A percentile compares a stretch with the other conserved stretches of the same genome.
Conservation (phyloP, 306 rosid genomes). For the Cicer judaicum region DNA sequence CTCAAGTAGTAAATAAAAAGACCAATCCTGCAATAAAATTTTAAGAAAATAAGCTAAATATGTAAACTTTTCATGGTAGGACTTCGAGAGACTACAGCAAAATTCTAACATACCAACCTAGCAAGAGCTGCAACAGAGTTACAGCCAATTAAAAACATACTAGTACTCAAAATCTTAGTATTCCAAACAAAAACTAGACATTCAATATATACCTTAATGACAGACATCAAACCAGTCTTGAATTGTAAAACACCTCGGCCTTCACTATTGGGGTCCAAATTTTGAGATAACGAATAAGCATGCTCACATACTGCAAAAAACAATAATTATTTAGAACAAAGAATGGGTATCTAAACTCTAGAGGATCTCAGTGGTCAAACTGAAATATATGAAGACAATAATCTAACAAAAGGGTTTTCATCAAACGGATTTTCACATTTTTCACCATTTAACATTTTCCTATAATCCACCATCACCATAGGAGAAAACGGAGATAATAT, state of each 20-base stretch:
- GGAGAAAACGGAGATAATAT: constrained; percentile 31
- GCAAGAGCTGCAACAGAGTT: constrained; percentile 16
- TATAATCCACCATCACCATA: constrained; percentile 10
- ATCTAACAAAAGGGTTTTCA: not conserved
- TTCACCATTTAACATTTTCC: constrained; percentile 19
- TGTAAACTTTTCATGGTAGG: constrained; percentile 1
- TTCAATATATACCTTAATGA: constrained; percentile 72
- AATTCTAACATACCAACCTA: constrained; percentile 28
- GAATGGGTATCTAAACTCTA: not conserved
- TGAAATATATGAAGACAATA: not conserved
- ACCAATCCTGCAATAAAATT: constrained; percentile 10
- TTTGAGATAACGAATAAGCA: constrained; percentile 89
- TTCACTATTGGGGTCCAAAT: constrained; percentile 94
- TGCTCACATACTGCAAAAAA: constrained; percentile 87
- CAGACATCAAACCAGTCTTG: constrained; percentile 97
- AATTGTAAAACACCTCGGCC: constrained; percentile 97
- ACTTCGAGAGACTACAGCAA: constrained; percentile 24
- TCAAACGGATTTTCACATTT: not conserved
- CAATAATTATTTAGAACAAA: constrained; percentile 31
- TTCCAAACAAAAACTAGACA: constrained; percentile 23
- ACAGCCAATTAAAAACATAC: constrained; percentile 25
- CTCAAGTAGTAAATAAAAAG: not conserved
- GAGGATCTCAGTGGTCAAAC: constrained; percentile 13
- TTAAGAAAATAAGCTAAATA: constrained; percentile 6
- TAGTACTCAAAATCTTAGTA: constrained; percentile 22